phyloP scores from a whole-genome alignment of 176 grass and related monocot species.

The Elymus sibiricus region DNA sequence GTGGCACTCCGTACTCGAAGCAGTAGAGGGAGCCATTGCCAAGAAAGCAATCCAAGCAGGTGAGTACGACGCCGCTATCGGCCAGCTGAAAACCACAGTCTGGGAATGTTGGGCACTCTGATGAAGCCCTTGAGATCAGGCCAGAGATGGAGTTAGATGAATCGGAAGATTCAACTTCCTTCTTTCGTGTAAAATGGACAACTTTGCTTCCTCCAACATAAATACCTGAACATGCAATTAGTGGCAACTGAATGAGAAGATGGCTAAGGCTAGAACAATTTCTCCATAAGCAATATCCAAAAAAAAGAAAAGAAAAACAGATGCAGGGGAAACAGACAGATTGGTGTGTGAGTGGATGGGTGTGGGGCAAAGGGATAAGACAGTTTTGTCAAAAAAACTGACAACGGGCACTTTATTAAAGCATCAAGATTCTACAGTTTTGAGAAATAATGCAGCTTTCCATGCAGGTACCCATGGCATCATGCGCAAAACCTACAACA shows the following conservation, averaged over 20 bases:
- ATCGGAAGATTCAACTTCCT: slow-evolving; percentile 52
- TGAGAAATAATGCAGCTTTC: slow-evolving; percentile 16
- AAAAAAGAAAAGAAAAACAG: not conserved
- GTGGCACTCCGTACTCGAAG: slow-evolving; percentile 80
- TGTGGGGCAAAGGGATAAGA: not conserved
- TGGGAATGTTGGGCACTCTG: slow-evolving; percentile 78
- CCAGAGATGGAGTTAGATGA: slow-evolving; percentile 44
- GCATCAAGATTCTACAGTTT: not conserved
- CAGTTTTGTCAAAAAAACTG: not conserved
- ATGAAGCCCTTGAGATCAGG: slow-evolving; percentile 44
- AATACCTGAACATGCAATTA: slow-evolving; percentile 53
- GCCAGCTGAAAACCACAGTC: slow-evolving; percentile 90
- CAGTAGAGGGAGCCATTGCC: slow-evolving; percentile 72
- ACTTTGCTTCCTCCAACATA: slow-evolving; percentile 97
- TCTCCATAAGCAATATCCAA: not conserved
- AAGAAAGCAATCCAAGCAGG: slow-evolving; percentile 91
- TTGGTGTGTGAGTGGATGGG: not conserved
- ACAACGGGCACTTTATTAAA: not conserved
- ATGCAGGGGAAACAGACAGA: not conserved
- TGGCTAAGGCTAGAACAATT: not conserved
- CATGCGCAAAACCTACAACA: slow-evolving; percentile 20
- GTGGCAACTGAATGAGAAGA: not conserved
- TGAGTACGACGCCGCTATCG: slow-evolving; percentile 70
- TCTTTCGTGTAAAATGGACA: slow-evolving; percentile 96
- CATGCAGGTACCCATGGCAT: slow-evolving; percentile 6